Conservation (phyloP, 306 rosid genomes). For the Vigna nakashimae region DNA sequence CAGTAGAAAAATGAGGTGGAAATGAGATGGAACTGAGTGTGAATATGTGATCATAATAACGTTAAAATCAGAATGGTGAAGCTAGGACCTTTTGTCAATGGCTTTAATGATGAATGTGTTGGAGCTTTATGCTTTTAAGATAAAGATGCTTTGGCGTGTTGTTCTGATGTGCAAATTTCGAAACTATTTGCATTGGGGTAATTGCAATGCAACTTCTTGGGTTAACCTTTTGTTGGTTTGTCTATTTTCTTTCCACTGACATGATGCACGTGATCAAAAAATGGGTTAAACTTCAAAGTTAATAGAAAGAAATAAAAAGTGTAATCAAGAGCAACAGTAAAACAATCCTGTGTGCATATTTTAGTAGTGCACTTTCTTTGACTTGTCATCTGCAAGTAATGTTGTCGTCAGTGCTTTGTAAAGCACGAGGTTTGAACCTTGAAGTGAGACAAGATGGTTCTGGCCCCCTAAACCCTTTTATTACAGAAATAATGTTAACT, state of each 20-base stretch:
- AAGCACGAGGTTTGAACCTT: no score
- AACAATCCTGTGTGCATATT: not conserved
- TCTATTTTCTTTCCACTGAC: not conserved
- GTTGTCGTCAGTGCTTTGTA: no score
- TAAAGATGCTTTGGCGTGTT: slow-evolving; percentile 6
- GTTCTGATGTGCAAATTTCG: slow-evolving; percentile 9
- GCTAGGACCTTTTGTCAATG: slow-evolving; percentile 6
- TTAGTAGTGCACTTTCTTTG: no score
- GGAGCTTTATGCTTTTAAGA: slow-evolving; percentile 30
- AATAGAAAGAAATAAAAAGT: not conserved
- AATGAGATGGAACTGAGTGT: not conserved
- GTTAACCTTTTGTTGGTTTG: not conserved
- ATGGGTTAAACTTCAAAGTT: not conserved
- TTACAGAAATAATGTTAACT: no score
- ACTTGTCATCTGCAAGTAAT: no score
- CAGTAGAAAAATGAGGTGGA: not conserved
- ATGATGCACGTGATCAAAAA: not conserved
- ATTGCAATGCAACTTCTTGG: not conserved
- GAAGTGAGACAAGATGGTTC: no score
- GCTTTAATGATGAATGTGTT: slow-evolving; percentile 25
- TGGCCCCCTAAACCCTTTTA: no score
- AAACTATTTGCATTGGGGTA: slow-evolving; percentile 31
- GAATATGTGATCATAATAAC: not conserved
- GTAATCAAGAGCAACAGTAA: not conserved
- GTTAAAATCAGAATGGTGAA: not conserved